These are phyloP conservation scores for Diaporthe ampelina DNA, from an alignment of 2,329 filamentous ascomycete genomes.

Conservation along the genomic window DNA sequence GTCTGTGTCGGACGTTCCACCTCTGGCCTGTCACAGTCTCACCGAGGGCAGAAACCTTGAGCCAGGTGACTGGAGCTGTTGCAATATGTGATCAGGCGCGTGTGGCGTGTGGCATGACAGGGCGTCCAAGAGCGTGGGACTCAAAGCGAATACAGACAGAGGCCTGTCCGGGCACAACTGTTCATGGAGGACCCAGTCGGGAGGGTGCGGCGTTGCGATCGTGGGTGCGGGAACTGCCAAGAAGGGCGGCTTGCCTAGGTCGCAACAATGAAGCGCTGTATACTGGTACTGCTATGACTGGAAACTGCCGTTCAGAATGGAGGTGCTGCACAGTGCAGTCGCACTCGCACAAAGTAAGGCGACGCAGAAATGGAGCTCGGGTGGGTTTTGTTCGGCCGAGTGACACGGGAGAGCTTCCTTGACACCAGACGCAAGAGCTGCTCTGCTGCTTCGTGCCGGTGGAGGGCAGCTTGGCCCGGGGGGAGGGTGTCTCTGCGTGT, in stretches of 20 bases:
- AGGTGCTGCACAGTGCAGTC: constrained; percentile 21
- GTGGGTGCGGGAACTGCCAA: background rate
- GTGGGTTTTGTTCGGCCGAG: constrained; percentile 28
- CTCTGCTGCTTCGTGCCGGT: no score
- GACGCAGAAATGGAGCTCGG: constrained; percentile 23
- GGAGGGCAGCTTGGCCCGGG: background rate
- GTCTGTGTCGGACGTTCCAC: constrained; percentile 1
- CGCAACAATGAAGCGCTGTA: constrained; percentile 1
- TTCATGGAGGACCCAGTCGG: background rate
- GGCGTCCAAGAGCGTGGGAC: background rate
- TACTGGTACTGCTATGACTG: constrained; percentile 12
- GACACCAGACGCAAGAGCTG: background rate
- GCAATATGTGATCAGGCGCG: constrained; percentile 17
- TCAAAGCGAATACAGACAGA: background rate
- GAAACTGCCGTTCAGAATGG: constrained; percentile 2
- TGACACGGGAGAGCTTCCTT: background rate
- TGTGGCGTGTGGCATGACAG: constrained; percentile 24
- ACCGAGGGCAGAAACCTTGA: background rate
- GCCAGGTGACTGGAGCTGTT: constrained; percentile 4
- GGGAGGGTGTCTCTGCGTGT: background rate
- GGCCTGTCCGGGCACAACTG: background rate
- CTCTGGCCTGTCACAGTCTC: background rate
- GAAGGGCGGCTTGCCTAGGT: background rate
- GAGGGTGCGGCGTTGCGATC: background rate
- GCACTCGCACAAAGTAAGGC: constrained; percentile 12